phyloP scores from a whole-genome alignment of 1,139 yeast genomes.

The Debaryomycetaceae sp. region DNA sequence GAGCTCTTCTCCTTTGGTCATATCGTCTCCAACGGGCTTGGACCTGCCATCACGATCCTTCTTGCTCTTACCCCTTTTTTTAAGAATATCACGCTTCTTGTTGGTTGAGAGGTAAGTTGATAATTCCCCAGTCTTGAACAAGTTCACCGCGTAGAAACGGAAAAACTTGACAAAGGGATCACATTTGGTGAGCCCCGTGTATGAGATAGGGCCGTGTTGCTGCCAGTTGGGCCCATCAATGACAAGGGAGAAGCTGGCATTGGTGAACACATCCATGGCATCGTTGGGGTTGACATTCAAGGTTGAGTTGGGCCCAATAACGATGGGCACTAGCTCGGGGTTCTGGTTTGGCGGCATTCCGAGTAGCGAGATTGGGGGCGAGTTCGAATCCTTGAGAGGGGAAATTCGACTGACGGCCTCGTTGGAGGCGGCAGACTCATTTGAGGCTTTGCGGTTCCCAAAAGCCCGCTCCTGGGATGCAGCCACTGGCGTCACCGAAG shows the following conservation, averaged over 20 bases:
- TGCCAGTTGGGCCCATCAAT: conserved; percentile 40
- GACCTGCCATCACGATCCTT: conserved; percentile 1
- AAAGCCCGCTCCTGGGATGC: no score
- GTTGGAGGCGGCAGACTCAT: no score
- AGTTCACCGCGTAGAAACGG: conserved; percentile 31
- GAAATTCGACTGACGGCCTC: no score
- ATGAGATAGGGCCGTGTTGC: conserved; percentile 40
- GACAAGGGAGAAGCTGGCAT: conserved; percentile 33
- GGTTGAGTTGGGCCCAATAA: conserved; percentile 34
- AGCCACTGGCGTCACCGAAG: no score
- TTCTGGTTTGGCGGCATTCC: conserved; percentile 1
- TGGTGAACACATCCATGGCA: conserved; percentile 29
- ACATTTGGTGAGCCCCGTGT: conserved; percentile 39
- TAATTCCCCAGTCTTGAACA: conserved; percentile 35
- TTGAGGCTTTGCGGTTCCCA: no score
- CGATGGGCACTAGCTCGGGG: conserved; percentile 6
- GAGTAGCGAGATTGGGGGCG: no score
- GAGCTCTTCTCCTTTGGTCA: background rate
- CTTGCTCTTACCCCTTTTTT: conserved; percentile 1
- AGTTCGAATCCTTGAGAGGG: no score
- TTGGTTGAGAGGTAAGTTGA: conserved; percentile 27
- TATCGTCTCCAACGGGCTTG: no score
- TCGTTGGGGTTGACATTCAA: conserved; percentile 35
- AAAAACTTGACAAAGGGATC: conserved; percentile 39
- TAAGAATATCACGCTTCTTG: background rate